phyloP scores from a whole-genome alignment of 2,329 filamentous ascomycete species.

The Torrubiellomyces zombiae region DNA sequence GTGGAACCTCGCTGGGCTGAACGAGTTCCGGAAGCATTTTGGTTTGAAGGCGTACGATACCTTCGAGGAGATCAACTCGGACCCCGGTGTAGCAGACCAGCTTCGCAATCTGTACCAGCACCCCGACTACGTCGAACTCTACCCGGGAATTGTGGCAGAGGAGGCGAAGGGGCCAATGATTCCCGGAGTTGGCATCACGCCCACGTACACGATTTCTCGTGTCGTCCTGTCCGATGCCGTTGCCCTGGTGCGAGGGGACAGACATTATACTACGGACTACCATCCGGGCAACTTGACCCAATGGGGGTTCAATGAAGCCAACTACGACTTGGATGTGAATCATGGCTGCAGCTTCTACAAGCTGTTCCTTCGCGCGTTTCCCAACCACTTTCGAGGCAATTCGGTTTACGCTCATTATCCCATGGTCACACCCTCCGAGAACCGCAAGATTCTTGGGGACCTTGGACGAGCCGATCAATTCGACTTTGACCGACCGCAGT shows the following conservation, averaged over 20 bases:
- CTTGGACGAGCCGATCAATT: constrained; percentile 53
- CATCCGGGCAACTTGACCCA: constrained; percentile 60
- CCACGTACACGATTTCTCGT: constrained; percentile 60
- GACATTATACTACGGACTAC: constrained; percentile 68
- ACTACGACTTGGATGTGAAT: constrained; percentile 57
- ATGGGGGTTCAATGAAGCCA: constrained; percentile 65
- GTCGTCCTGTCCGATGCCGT: constrained; percentile 67
- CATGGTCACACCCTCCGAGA: constrained; percentile 55
- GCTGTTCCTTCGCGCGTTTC: constrained; percentile 64
- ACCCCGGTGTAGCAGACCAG: constrained; percentile 50
- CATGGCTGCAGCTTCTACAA: constrained; percentile 79
- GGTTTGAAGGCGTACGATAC: constrained; percentile 57
- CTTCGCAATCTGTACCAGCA: constrained; percentile 57
- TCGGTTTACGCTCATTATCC: constrained; percentile 72
- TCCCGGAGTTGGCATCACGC: constrained; percentile 57
- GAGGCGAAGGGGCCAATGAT: constrained; percentile 58
- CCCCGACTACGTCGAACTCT: constrained; percentile 65
- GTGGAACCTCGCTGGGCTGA: constrained; percentile 65
- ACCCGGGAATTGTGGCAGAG: constrained; percentile 62
- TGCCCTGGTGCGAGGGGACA: constrained; percentile 59
- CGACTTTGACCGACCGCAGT: constrained; percentile 46
- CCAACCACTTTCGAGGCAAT: constrained; percentile 59
- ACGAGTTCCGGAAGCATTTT: constrained; percentile 76
- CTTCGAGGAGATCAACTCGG: constrained; percentile 73
- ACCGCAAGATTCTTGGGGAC: constrained; percentile 50